Conservation (phyloP, 2,329 filamentous ascomycete genomes). For the Aspergillus sp. region DNA sequence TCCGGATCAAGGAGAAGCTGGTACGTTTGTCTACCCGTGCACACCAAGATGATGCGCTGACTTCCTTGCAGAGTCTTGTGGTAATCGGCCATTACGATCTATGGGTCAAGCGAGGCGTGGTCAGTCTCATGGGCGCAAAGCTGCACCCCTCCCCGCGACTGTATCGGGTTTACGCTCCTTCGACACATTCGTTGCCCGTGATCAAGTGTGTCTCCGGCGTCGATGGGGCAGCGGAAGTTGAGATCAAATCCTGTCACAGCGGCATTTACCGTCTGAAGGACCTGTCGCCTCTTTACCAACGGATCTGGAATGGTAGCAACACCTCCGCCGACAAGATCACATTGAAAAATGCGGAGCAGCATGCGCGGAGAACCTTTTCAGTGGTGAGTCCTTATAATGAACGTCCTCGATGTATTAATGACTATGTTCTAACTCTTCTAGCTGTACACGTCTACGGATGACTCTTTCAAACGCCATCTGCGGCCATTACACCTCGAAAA, state of each 20-base stretch:
- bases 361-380: slow-evolving; percentile 37
- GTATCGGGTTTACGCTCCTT: slow-evolving; percentile 55
- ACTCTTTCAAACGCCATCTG: slow-evolving; percentile 40
- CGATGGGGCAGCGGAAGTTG: slow-evolving; percentile 46
- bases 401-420: not conserved
- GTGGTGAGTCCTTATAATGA: slow-evolving; percentile 30
- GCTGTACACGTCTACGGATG: slow-evolving; percentile 44
- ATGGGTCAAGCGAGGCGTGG: slow-evolving; percentile 55
- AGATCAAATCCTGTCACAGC: slow-evolving; percentile 48
- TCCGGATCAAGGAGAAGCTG: slow-evolving; percentile 41
- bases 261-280: slow-evolving; percentile 45
- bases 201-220: slow-evolving; percentile 47
- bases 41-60: slow-evolving; percentile 16
- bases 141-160: slow-evolving; percentile 45
- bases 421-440: slow-evolving; percentile 21
- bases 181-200: slow-evolving; percentile 56
- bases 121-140: slow-evolving; percentile 60
- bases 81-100: slow-evolving; percentile 57
- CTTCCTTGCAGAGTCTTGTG: slow-evolving; percentile 36
- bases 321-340: slow-evolving; percentile 33
- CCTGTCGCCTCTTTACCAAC: slow-evolving; percentile 53
- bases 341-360: slow-evolving; percentile 24
- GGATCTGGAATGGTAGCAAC: slow-evolving; percentile 50
- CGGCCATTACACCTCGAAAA: slow-evolving; percentile 44
- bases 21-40: slow-evolving; percentile 18